Evolutionary conservation across 352 stramenopile species (phyloP).

Genomic region (Phytophthora litchii): DNA sequence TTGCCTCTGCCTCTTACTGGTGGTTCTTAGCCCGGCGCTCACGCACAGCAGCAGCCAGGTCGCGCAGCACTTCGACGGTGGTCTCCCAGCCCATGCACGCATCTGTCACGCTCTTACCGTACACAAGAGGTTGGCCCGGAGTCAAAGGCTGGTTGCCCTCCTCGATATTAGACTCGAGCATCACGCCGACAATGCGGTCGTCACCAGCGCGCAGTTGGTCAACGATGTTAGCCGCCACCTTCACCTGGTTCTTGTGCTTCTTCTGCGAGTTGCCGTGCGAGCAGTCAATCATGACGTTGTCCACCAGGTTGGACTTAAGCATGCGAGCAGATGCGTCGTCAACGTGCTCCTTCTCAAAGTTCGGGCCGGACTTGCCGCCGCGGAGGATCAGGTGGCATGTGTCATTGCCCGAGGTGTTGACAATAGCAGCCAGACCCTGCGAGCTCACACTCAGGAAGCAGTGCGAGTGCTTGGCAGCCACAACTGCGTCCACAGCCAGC

Average conservation of each 20-base stretch:
- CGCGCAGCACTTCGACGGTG: conserved; percentile 70
- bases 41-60: conserved; percentile 79
- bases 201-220: conserved; percentile 77
- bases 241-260: conserved; percentile 87
- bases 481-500: conserved; percentile 85
- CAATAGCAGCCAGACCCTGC: conserved; percentile 87
- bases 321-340: conserved; percentile 79
- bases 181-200: conserved; percentile 83
- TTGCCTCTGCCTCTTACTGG: conserved; percentile 29
- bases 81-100: conserved; percentile 90
- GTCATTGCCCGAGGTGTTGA: conserved; percentile 88
- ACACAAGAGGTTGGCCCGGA: conserved; percentile 77
- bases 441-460: conserved; percentile 90
- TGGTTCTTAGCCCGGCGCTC: conserved; percentile 68
- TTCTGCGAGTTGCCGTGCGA: conserved; percentile 92
- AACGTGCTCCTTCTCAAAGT: conserved; percentile 88
- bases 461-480: conserved; percentile 83
- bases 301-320: conserved; percentile 80
- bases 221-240: conserved; percentile 73
- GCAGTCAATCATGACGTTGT: conserved; percentile 92
- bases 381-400: conserved; percentile 90
- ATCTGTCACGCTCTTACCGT: conserved; percentile 91
- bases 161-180: conserved; percentile 91
- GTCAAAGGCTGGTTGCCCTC: conserved; percentile 83
- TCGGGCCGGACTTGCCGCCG: conserved; percentile 85